Conservation (phyloP, 2,329 filamentous ascomycete species). For the Clarireedia homoeocarpa region DNA sequence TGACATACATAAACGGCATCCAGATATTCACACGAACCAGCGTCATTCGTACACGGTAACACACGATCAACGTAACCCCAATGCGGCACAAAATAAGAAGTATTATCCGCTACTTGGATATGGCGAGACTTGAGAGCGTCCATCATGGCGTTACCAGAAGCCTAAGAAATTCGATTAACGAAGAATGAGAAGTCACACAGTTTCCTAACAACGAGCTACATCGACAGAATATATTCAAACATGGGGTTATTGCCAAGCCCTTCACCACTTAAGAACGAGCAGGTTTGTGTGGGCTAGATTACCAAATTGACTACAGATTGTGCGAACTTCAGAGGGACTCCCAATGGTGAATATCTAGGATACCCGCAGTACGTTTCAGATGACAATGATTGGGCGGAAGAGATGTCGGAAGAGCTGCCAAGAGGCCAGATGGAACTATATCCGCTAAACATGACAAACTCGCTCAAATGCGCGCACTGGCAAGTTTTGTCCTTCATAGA, state of each 20-base stretch:
- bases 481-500: not conserved
- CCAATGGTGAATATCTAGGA: not conserved
- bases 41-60: conserved; percentile 47
- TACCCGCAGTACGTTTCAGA: not conserved
- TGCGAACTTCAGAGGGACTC: not conserved
- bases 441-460: conserved; percentile 1
- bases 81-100: conserved; percentile 13
- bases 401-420: not conserved
- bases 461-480: conserved; percentile 6
- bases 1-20: conserved; percentile 40
- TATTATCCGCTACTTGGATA: conserved; percentile 10
- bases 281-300: not conserved
- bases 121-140: conserved; percentile 3
- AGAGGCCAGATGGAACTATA: not conserved
- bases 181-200: not conserved
- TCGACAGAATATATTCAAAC: not conserved
- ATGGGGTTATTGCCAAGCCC: conserved; percentile 1
- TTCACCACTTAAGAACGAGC: not conserved
- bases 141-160: not conserved
- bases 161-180: not conserved
- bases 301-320: not conserved
- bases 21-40: conserved; percentile 50
- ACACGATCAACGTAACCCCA: conserved; percentile 50
- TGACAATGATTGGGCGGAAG: not conserved
- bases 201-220: not conserved